phyloP scores from a whole-genome alignment of 352 stramenopile species.

The Globisporangium cystogenes region DNA sequence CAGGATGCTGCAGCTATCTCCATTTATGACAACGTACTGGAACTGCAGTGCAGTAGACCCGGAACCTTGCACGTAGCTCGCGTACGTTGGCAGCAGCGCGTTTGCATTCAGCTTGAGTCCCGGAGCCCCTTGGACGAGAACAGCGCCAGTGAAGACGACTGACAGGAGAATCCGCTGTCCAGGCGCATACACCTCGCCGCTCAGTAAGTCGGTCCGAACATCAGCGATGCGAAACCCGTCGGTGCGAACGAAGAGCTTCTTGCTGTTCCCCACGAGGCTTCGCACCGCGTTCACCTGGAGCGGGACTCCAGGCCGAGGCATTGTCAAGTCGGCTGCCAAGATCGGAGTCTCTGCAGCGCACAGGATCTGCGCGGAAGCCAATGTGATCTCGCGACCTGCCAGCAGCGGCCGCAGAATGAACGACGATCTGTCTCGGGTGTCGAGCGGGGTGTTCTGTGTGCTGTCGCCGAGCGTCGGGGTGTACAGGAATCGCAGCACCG shows the following conservation, averaged over 20 bases:
- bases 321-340: constrained; percentile 29
- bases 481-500: constrained; percentile 50
- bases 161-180: constrained; percentile 50
- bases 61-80: constrained; percentile 46
- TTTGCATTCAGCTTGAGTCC: constrained; percentile 46
- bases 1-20: constrained; percentile 36
- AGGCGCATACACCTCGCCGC: constrained; percentile 43
- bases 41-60: constrained; percentile 40
- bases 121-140: constrained; percentile 49
- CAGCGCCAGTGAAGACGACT: constrained; percentile 35
- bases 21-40: constrained; percentile 41
- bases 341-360: constrained; percentile 27
- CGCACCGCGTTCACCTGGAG: constrained; percentile 40
- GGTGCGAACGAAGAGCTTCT: constrained; percentile 59
- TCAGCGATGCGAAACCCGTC: constrained; percentile 40
- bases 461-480: constrained; percentile 31
- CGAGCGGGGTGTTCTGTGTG: constrained; percentile 32
- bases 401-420: constrained; percentile 40
- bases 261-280: constrained; percentile 55
- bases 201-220: constrained; percentile 28
- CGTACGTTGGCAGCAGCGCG: constrained; percentile 22
- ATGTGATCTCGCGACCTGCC: constrained; percentile 16
- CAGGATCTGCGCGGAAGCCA: constrained; percentile 31
- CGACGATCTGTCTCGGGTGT: constrained; percentile 30
- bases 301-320: constrained; percentile 37